A percentile compares a stretch with the other conserved stretches of the same genome.
These are phyloP conservation scores for Vicia villosa DNA, from an alignment of 306 rosid genomes.

Conservation along the genomic window DNA sequence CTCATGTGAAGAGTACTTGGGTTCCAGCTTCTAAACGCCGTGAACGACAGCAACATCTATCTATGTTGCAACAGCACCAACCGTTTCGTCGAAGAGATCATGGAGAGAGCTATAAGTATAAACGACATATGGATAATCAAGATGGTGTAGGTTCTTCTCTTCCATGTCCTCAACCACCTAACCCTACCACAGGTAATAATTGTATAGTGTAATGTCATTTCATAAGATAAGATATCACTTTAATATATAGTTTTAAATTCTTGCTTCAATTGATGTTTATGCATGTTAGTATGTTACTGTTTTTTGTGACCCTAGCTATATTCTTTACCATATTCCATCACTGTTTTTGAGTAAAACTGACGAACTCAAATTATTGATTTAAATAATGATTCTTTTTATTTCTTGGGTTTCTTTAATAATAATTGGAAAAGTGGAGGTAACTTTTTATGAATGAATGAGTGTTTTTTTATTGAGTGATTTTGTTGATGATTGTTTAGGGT, in stretches of 20 bases:
- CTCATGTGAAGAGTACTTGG: conserved; percentile 99
- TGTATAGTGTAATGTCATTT: background rate
- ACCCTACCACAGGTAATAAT: conserved; percentile 61
- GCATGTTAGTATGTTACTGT: background rate
- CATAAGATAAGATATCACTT: too few species aligned
- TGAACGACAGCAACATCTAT: conserved; percentile 75
- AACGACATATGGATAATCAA: conserved; percentile 52
- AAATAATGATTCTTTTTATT: background rate
- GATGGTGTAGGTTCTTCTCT: conserved; percentile 33
- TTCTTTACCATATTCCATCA: too few species aligned
- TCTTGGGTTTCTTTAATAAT: background rate
- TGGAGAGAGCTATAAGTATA: conserved; percentile 32
- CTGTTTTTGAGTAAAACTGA: conserved; percentile 66
- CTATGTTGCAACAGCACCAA: conserved; percentile 50
- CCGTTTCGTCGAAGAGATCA: conserved; percentile 22
- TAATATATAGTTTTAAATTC: background rate
- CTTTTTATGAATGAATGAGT: background rate
- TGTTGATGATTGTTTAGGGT: conserved; percentile 59
- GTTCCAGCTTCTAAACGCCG: conserved; percentile 96
- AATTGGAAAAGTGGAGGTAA: background rate
- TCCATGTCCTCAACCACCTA: conserved; percentile 54
- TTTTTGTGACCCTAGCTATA: conserved; percentile 28
- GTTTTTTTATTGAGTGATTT: background rate
- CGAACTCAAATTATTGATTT: conserved; percentile 43
- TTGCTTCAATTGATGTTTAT: background rate